Percentiles rank a stretch among this genome's conserved stretches.
Evolutionary conservation across 345 rosid genomes (phyloP).

Genomic region (Rhodamnia rubescens): DNA sequence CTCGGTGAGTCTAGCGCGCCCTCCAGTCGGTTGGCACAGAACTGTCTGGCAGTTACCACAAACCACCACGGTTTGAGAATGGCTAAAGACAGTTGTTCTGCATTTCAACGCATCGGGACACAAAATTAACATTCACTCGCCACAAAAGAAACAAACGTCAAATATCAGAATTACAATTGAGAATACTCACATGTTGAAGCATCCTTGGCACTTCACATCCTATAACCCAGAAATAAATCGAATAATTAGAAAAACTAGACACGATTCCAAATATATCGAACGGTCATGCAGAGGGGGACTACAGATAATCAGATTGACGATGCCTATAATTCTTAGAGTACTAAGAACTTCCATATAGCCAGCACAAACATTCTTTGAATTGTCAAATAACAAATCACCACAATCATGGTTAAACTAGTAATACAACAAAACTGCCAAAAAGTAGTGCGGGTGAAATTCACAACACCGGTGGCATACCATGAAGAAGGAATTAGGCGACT

Average conservation of each 20-base stretch:
- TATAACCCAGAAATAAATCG: background rate
- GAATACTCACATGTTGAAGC: slow-evolving; percentile 55
- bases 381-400: background rate
- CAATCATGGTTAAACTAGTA: background rate
- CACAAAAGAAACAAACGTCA: background rate
- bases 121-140: background rate
- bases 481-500: slow-evolving; percentile 63
- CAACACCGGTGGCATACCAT: slow-evolving; percentile 22
- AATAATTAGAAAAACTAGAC: background rate
- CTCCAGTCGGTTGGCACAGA: slow-evolving; percentile 71
- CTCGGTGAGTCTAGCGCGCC: slow-evolving; percentile 53
- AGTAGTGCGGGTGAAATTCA: background rate
- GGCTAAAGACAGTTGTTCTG: slow-evolving; percentile 73
- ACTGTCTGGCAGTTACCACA: slow-evolving; percentile 72
- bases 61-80: slow-evolving; percentile 67
- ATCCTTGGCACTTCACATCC: slow-evolving; percentile 80
- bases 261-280: background rate
- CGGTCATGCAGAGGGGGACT: background rate
- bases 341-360: background rate
- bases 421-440: background rate
- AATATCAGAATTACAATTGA: background rate
- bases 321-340: background rate
- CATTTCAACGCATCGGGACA: background rate
- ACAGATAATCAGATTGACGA: background rate
- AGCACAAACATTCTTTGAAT: background rate